Evolutionary conservation across 2,329 filamentous ascomycete species (phyloP).

Genomic region (Thelonectria rubi): DNA sequence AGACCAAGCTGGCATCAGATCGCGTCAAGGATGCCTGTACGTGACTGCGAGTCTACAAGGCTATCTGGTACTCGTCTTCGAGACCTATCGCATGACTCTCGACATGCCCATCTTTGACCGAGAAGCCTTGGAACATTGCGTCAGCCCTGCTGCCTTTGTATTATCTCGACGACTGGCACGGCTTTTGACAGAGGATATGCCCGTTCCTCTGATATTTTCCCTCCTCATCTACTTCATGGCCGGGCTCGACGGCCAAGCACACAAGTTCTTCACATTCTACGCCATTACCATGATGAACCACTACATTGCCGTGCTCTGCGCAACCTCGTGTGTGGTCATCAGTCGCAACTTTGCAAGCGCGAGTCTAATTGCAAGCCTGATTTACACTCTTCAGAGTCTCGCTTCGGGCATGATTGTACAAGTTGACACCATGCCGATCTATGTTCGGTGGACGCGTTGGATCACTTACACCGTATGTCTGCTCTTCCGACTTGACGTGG

Average conservation of each 20-base stretch:
- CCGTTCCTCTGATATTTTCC: conserved; percentile 75
- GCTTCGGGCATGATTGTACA: conserved; percentile 82
- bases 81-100: conserved; percentile 77
- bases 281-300: conserved; percentile 73
- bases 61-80: conserved; percentile 79
- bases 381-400: conserved; percentile 77
- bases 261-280: conserved; percentile 78
- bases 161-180: conserved; percentile 75
- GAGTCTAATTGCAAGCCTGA: conserved; percentile 76
- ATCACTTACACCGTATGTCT: conserved; percentile 64
- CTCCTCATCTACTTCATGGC: conserved; percentile 82
- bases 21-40: conserved; percentile 77
- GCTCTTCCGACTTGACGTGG: accelerated
- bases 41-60: conserved; percentile 76
- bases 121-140: conserved; percentile 77
- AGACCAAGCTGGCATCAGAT: conserved; percentile 76
- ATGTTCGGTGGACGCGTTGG: conserved; percentile 81
- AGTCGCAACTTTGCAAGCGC: conserved; percentile 75
- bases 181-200: conserved; percentile 75
- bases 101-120: conserved; percentile 82
- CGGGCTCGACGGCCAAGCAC: conserved; percentile 70
- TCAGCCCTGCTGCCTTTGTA: conserved; percentile 74
- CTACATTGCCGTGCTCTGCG: conserved; percentile 77
- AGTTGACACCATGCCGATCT: conserved; percentile 75
- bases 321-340: conserved; percentile 72